Conservation (phyloP, 768 basidiomycete species). For the Lactifluus echinatus region DNA sequence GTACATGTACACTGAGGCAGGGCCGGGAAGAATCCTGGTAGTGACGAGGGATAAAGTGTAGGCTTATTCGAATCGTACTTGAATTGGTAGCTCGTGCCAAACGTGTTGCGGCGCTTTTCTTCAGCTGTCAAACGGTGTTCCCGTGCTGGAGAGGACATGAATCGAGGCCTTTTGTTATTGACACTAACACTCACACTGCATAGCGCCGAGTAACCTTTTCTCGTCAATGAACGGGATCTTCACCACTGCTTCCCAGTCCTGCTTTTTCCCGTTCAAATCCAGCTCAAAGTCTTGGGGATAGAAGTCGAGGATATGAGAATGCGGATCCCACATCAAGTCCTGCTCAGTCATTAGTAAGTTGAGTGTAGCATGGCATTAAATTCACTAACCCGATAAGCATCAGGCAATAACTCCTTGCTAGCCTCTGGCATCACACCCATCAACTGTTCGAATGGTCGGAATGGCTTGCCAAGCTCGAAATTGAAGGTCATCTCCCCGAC, state of each 20-base stretch:
- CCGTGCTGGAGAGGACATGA: conserved; percentile 40
- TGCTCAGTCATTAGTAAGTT: conserved; percentile 26
- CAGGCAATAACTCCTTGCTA: conserved; percentile 80
- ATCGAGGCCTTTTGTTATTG: background rate
- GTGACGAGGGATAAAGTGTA: conserved; percentile 76
- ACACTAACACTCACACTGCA: conserved; percentile 55
- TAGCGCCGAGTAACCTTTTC: conserved; percentile 64
- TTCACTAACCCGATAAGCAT: conserved; percentile 67
- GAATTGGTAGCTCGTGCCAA: conserved; percentile 78
- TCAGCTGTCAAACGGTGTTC: conserved; percentile 70
- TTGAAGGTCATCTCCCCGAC: conserved; percentile 76
- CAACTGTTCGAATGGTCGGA: conserved; percentile 88
- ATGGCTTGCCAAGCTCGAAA: conserved; percentile 83
- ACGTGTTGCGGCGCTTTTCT: conserved; percentile 67
- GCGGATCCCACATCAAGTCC: conserved; percentile 84
- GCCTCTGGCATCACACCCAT: conserved; percentile 96
- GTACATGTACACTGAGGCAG: conserved; percentile 70
- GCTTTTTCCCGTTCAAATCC: conserved; percentile 96
- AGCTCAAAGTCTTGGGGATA: conserved; percentile 88
- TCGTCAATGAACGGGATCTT: conserved; percentile 98
- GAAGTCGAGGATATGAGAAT: conserved; percentile 88
- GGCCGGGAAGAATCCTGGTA: conserved; percentile 92
- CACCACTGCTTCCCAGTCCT: conserved; percentile 97
- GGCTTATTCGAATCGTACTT: conserved; percentile 54
- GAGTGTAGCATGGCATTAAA: background rate